Conservation (phyloP, 352 stramenopile genomes). For the Phytophthora cajani region DNA sequence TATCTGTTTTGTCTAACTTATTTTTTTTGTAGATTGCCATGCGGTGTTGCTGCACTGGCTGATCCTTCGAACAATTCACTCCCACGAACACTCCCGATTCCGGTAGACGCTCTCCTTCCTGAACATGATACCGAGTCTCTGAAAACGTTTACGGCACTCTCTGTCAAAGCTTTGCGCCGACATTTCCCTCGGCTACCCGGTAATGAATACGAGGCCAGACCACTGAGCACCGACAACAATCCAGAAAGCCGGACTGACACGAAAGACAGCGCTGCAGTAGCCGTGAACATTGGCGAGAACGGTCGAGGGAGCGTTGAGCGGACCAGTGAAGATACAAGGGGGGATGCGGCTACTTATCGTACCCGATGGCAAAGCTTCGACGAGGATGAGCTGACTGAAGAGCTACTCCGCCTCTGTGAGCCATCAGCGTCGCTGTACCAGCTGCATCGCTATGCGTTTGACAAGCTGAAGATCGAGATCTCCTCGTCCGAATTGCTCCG, state of each 20-base stretch:
- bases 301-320: not conserved
- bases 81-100: slow-evolving; percentile 48
- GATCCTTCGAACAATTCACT: slow-evolving; percentile 16
- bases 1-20: slow-evolving; percentile 6
- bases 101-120: slow-evolving; percentile 60
- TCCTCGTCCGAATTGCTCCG: slow-evolving; percentile 50
- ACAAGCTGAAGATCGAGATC: slow-evolving; percentile 51
- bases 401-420: slow-evolving; percentile 47
- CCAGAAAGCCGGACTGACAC: not conserved
- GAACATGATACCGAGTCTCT: slow-evolving; percentile 61
- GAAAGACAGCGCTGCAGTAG: not conserved
- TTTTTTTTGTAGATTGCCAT: slow-evolving; percentile 50
- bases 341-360: not conserved
- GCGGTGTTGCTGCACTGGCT: slow-evolving; percentile 48
- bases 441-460: slow-evolving; percentile 62
- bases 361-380: slow-evolving; percentile 30
- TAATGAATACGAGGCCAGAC: slow-evolving; percentile 4
- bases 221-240: not conserved
- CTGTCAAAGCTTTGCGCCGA: slow-evolving; percentile 54
- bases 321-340: not conserved
- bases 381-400: slow-evolving; percentile 37
- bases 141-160: slow-evolving; percentile 46
- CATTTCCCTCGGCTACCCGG: slow-evolving; percentile 58
- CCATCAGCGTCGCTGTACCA: slow-evolving; percentile 69
- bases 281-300: not conserved